Evolutionary conservation across 1,139 yeast genomes (phyloP).

Genomic region (Protomyces gravidus): DNA sequence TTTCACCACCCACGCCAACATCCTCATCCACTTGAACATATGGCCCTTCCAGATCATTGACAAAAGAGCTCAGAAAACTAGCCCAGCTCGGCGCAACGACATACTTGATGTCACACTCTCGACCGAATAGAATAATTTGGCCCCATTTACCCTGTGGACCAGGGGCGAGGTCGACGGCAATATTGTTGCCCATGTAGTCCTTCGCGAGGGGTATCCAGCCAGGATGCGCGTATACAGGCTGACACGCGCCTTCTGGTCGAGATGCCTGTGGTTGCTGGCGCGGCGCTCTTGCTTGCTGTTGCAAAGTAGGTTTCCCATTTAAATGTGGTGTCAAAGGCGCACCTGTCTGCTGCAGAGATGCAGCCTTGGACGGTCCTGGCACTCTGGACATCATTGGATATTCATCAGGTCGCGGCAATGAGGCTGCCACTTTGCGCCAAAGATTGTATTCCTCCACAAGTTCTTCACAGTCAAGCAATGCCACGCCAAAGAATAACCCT

Average conservation of each 20-base stretch:
- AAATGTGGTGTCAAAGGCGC: no score
- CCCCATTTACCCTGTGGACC: constrained; percentile 72
- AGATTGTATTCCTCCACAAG: constrained; percentile 64
- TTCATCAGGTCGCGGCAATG: constrained; percentile 21
- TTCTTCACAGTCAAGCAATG: constrained; percentile 65
- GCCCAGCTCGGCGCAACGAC: constrained; percentile 81
- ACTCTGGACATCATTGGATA: constrained; percentile 29
- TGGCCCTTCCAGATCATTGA: constrained; percentile 76
- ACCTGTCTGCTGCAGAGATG: neutral
- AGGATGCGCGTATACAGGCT: constrained; percentile 73
- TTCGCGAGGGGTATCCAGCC: constrained; percentile 88
- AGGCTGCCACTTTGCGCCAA: constrained; percentile 63
- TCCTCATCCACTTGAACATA: constrained; percentile 63
- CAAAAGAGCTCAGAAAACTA: constrained; percentile 70
- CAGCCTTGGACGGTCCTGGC: constrained; percentile 9
- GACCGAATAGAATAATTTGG: constrained; percentile 80
- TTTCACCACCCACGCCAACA: constrained; percentile 28
- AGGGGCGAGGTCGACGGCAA: constrained; percentile 85
- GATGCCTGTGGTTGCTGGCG: constrained; percentile 10
- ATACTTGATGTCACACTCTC: constrained; percentile 81
- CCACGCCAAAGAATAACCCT: constrained; percentile 68
- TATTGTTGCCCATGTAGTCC: constrained; percentile 83
- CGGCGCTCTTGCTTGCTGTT: constrained; percentile 1
- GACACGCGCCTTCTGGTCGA: constrained; percentile 68
- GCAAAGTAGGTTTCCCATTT: neutral